phyloP scores from a whole-genome alignment of 371 early-diverging fungal genomes.

The Mucor racemosus region DNA sequence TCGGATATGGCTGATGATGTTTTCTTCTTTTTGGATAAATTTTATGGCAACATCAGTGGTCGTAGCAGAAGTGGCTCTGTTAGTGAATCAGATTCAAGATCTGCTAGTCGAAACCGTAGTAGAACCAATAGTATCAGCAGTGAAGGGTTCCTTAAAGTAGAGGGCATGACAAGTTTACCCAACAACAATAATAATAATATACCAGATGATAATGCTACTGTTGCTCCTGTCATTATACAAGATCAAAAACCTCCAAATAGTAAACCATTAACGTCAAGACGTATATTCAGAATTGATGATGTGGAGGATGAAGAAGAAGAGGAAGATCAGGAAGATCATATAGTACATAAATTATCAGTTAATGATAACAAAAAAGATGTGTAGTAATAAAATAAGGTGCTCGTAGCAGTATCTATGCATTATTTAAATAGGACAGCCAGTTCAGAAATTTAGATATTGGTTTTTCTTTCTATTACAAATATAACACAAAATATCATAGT shows the following conservation, averaged over 20 bases:
- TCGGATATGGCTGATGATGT: slow-evolving; percentile 62
- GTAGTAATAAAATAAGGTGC: slow-evolving; percentile 1
- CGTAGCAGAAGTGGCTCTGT: slow-evolving; percentile 41
- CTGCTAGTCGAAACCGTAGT: slow-evolving; percentile 28
- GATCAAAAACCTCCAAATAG: neutral
- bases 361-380: slow-evolving; percentile 16
- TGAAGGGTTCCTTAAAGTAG: slow-evolving; percentile 48
- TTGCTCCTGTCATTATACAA: neutral
- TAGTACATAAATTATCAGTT: slow-evolving; percentile 10
- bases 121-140: slow-evolving; percentile 37
- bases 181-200: slow-evolving; percentile 29
- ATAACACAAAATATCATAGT: no score
- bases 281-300: slow-evolving; percentile 34
- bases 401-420: neutral
- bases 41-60: slow-evolving; percentile 31
- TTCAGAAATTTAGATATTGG: no score
- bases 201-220: slow-evolving; percentile 3
- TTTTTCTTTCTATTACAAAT: no score
- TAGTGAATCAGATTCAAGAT: slow-evolving; percentile 28
- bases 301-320: slow-evolving; percentile 24
- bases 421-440: neutral
- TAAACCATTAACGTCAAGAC: slow-evolving; percentile 11
- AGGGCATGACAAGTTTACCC: slow-evolving; percentile 55
- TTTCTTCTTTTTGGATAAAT: slow-evolving; percentile 53
- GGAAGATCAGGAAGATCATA: slow-evolving; percentile 5